Evolutionary conservation across 305 asterid genomes (phyloP).

Genomic region (Fraxinus greggii): DNA sequence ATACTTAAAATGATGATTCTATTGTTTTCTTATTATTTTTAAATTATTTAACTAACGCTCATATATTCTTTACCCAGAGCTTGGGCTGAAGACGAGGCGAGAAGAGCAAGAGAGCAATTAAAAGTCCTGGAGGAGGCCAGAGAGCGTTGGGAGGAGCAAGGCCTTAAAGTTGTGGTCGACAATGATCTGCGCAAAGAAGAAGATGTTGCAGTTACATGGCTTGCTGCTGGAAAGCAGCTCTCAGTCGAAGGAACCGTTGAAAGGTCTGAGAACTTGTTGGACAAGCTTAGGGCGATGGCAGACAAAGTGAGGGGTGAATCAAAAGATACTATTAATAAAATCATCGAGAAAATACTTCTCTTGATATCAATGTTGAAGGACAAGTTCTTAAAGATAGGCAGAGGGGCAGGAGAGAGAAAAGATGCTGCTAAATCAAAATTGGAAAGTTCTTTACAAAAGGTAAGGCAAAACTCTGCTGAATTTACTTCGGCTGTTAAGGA

Average conservation of each 20-base stretch:
- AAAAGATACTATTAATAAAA: constrained; percentile 54
- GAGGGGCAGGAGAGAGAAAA: constrained; percentile 46
- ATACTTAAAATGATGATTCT: not conserved
- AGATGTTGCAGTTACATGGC: constrained; percentile 73
- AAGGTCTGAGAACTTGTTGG: constrained; percentile 68
- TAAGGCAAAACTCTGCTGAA: constrained; percentile 41
- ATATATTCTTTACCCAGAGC: constrained; percentile 41
- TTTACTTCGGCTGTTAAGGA: constrained; percentile 50
- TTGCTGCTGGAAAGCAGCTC: constrained; percentile 55
- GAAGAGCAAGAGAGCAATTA: constrained; percentile 88
- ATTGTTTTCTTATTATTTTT: not conserved
- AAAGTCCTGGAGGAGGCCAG: constrained; percentile 84
- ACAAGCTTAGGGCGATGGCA: constrained; percentile 73
- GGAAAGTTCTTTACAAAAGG: constrained; percentile 48
- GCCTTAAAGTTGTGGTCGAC: constrained; percentile 84
- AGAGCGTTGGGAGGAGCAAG: constrained; percentile 80
- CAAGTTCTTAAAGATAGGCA: constrained; percentile 28
- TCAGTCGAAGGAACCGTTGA: constrained; percentile 60
- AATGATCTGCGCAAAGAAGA: constrained; percentile 79
- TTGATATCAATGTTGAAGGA: constrained; percentile 50
- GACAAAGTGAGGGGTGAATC: constrained; percentile 57
- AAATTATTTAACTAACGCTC: not conserved
- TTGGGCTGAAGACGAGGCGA: constrained; percentile 98
- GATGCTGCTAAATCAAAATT: constrained; percentile 41
- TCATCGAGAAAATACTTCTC: constrained; percentile 53